Conservation (phyloP, 2,329 filamentous ascomycete species). For the Fusarium chaquense region DNA sequence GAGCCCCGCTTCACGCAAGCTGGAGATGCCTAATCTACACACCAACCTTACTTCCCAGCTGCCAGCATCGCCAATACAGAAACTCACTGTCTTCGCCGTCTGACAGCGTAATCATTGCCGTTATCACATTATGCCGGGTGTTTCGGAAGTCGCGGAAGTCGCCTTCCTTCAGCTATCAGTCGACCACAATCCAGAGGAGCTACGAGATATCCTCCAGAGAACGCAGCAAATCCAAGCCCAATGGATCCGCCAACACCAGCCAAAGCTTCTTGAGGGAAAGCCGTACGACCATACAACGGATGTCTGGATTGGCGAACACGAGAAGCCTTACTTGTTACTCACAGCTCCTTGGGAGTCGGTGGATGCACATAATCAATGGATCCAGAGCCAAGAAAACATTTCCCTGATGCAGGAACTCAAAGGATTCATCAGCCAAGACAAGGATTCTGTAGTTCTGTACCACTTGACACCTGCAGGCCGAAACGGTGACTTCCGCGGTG, state of each 20-base stretch:
- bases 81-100: not conserved
- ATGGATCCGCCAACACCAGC: conserved; percentile 56
- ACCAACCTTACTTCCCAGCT: not conserved
- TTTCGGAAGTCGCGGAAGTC: conserved; percentile 60
- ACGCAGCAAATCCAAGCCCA: conserved; percentile 54
- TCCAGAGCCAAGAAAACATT: conserved; percentile 57
- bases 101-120: not conserved
- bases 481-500: conserved; percentile 40
- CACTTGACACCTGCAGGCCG: conserved; percentile 55
- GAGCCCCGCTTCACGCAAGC: conserved; percentile 26
- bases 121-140: conserved; percentile 49
- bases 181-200: conserved; percentile 49
- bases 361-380: conserved; percentile 58
- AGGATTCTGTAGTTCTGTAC: conserved; percentile 53
- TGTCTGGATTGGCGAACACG: conserved; percentile 52
- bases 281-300: conserved; percentile 53
- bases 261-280: conserved; percentile 48
- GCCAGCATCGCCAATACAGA: not conserved
- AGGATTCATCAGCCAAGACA: conserved; percentile 51
- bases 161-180: conserved; percentile 52
- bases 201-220: conserved; percentile 50
- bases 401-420: conserved; percentile 51
- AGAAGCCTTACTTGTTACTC: conserved; percentile 56
- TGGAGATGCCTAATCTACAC: conserved; percentile 16
- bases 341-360: conserved; percentile 60